Percentiles rank a stretch among this genome's conserved stretches.
phyloP scores from a whole-genome alignment of 2,329 filamentous ascomycete genomes.

The Laburnicola sp. region DNA sequence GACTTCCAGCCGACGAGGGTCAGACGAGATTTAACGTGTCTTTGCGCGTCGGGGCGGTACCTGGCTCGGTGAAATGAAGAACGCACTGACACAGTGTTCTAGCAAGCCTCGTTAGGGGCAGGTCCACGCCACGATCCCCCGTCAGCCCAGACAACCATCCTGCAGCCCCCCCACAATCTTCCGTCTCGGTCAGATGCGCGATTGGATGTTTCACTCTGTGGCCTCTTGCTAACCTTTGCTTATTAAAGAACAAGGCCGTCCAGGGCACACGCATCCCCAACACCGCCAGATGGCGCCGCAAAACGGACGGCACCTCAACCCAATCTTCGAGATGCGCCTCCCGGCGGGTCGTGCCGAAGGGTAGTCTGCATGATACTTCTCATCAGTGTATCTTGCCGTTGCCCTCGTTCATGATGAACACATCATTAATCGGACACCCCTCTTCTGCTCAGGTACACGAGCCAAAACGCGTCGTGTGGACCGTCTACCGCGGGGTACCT shows the following conservation, averaged over 20 bases:
- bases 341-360: too few relatives aligned
- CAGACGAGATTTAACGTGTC: slow-evolving; percentile 18
- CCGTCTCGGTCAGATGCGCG: background rate
- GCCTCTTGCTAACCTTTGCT: slow-evolving; percentile 13
- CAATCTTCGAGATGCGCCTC: too few relatives aligned
- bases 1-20: slow-evolving; percentile 3
- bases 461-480: background rate
- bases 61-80: slow-evolving; percentile 21
- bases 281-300: too few relatives aligned
- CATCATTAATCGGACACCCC: too few relatives aligned
- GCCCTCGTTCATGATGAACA: too few relatives aligned
- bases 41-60: slow-evolving; percentile 13
- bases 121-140: slow-evolving; percentile 18
- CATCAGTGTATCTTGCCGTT: too few relatives aligned
- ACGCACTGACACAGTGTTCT: slow-evolving; percentile 13
- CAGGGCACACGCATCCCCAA: too few relatives aligned
- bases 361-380: too few relatives aligned
- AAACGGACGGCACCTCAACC: too few relatives aligned
- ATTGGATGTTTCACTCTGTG: slow-evolving; percentile 6
- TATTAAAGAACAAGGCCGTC: slow-evolving; percentile 5
- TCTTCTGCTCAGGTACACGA: background rate
- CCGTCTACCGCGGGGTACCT: background rate
- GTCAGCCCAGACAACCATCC: background rate
- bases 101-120: slow-evolving; percentile 25
- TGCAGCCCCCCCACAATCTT: background rate